Base-by-base conservation (phyloP, 2,329 filamentous ascomycete genomes). In the Hymenotorrendiella dingleyae region DNA sequence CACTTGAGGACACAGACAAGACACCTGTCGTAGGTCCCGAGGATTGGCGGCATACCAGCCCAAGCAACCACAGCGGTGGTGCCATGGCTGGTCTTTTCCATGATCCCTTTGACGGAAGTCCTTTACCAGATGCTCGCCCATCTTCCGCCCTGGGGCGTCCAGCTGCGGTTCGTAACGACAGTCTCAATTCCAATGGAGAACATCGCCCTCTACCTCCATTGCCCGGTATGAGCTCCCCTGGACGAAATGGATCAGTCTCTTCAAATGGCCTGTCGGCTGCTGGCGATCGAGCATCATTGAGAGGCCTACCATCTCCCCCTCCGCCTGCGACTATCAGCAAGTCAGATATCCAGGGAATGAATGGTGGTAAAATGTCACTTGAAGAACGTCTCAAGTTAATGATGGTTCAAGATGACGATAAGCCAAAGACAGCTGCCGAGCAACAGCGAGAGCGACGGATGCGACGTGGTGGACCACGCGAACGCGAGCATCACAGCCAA, bases 1-100 rank as follows among this genome's bases (percentile, higher is more conserved):
- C 89, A 6, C 74, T 97, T 1, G 91, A 97, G 65, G 91, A 97
- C 59, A 91, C 88, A 4, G 88, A 94, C 59, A 97, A 97, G 71
- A 97, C 93, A 1, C 93, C 93, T 0, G 93, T 98, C 9, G 91
- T 98, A n/a, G 78, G 94, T 17, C 93, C 93, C 1, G 93, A 97
- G 57, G 89, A 96, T 62, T 98, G 93, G 93, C 81, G 86, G 50
- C 86, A 90, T 68, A 67, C 86, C 67, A 62, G 80, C 72, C 55
- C 78, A 6, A 54, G 64, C 40, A 55, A 60, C 33, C 53, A 59
- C 19, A 45, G 43, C 28, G 47, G 53, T 40, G 54, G 53, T 30
- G 40, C 51, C 14, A 49, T 53, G 39, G 52, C 48, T 6, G 57
- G 52, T 26, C 43, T 41, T 32, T 54, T 58, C 22, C 81, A 86